Evolutionary conservation across 129 eudicot species (phyloP).

Genomic region (Flaveria bidentis): DNA sequence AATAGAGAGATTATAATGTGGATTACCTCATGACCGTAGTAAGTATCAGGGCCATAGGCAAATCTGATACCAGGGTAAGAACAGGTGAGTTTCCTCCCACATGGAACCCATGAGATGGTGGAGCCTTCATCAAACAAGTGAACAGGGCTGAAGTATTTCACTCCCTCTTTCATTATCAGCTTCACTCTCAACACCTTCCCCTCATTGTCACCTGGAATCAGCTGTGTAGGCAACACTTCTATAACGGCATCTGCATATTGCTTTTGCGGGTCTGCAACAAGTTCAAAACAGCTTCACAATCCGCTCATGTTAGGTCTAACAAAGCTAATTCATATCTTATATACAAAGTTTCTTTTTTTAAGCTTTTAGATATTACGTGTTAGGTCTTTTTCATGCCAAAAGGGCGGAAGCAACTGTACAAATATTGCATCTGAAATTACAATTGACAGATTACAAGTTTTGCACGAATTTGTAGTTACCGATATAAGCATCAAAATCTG

Average conservation of each 20-base stretch:
- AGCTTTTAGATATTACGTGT: slow-evolving; percentile 4
- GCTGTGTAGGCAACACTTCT: slow-evolving; percentile 92
- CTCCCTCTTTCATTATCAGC: slow-evolving; percentile 95
- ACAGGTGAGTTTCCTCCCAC: slow-evolving; percentile 95
- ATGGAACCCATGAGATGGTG: slow-evolving; percentile 90
- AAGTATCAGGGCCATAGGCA: slow-evolving; percentile 82
- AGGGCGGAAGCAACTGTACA: neutral
- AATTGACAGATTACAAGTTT: neutral
- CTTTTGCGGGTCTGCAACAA: slow-evolving; percentile 86
- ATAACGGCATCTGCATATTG: slow-evolving; percentile 96
- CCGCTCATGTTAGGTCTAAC: neutral
- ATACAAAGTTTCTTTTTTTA: slow-evolving; percentile 6
- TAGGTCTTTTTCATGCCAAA: slow-evolving; percentile 7
- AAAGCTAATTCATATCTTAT: slow-evolving; percentile 22
- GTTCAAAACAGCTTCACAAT: slow-evolving; percentile 4
- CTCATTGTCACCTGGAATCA: slow-evolving; percentile 90
- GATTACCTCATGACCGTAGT: slow-evolving; percentile 77
- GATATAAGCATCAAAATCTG: slow-evolving; percentile 95
- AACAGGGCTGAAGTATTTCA: slow-evolving; percentile 81
- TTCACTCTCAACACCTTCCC: slow-evolving; percentile 90
- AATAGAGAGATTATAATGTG: neutral
- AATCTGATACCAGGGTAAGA: slow-evolving; percentile 99
- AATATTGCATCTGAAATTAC: neutral
- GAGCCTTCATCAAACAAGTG: slow-evolving; percentile 98
- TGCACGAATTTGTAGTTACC: slow-evolving; percentile 44